These are phyloP conservation scores for Rhynchosporium secalis DNA, from an alignment of 2,329 filamentous ascomycete species.

Conservation along the genomic window DNA sequence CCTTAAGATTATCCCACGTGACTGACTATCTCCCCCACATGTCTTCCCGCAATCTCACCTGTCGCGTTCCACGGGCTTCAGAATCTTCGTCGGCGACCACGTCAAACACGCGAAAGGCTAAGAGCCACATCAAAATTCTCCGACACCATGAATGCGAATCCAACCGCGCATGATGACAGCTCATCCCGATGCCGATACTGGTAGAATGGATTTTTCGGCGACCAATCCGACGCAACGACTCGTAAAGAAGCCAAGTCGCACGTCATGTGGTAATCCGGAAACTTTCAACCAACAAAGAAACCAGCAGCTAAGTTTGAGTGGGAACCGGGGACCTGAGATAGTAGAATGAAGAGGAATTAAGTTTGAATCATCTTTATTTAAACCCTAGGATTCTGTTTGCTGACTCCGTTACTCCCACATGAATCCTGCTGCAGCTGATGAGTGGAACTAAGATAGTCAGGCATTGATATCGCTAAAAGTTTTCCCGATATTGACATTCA, in stretches of 20 bases:
- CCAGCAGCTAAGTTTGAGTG: neutral
- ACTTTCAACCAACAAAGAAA: neutral
- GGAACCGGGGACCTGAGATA: neutral
- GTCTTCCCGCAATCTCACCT: too few species aligned
- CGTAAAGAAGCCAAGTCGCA: neutral
- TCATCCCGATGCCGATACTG: neutral
- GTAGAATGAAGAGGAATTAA: neutral
- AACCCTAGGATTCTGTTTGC: neutral
- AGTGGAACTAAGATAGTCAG: neutral
- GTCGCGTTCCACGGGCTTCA: too few species aligned
- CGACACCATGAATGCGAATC: neutral
- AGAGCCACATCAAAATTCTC: too few species aligned
- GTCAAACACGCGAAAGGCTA: too few species aligned
- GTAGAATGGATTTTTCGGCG: slow-evolving; percentile 4
- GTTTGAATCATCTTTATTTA: slow-evolving; percentile 1
- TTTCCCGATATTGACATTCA: neutral
- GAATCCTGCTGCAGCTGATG: neutral
- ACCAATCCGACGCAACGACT: slow-evolving; percentile 7
- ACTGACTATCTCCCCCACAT: too few species aligned
- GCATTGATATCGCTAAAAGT: neutral
- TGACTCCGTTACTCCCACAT: neutral
- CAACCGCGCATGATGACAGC: neutral
- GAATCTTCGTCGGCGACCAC: too few species aligned
- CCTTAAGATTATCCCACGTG: too few species aligned
- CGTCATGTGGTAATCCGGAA: neutral